Evolutionary conservation across 106 monocot genomes (phyloP).

Genomic region (Acorus calamus): DNA sequence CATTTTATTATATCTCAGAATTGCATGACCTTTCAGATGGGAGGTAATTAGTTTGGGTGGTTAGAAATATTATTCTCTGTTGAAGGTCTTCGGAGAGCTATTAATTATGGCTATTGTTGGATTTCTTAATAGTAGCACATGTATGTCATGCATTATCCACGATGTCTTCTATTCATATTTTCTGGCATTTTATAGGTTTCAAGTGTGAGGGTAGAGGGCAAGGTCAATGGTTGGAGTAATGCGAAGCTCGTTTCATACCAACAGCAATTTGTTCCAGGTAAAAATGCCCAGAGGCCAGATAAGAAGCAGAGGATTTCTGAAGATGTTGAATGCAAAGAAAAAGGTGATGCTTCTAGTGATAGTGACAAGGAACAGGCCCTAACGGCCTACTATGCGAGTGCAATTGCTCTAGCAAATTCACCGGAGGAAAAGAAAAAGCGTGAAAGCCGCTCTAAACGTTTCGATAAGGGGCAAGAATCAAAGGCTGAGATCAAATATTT

Average conservation of each 20-base stretch:
- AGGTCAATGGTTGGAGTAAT: conserved; percentile 26
- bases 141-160: too few relatives aligned
- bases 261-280: conserved; percentile 27
- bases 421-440: conserved; percentile 88
- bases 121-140: too few relatives aligned
- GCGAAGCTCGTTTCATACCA: conserved; percentile 38
- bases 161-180: too few relatives aligned
- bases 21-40: too few relatives aligned
- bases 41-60: too few relatives aligned
- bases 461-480: conserved; percentile 65
- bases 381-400: conserved; percentile 73
- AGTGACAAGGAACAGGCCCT: conserved; percentile 72
- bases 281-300: conserved; percentile 29
- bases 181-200: conserved; percentile 16
- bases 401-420: conserved; percentile 58
- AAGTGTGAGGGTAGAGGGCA: conserved; percentile 15
- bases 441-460: conserved; percentile 74
- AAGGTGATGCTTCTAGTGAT: conserved; percentile 64
- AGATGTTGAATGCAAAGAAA: conserved; percentile 19
- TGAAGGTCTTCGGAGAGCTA: too few relatives aligned
- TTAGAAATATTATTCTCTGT: too few relatives aligned
- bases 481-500: conserved; percentile 17
- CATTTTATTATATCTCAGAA: too few relatives aligned
- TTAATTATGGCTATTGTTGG: too few relatives aligned
- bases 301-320: conserved; percentile 47